Conservation (phyloP, 257 asterid genomes). For the Penstemon eatonii region DNA sequence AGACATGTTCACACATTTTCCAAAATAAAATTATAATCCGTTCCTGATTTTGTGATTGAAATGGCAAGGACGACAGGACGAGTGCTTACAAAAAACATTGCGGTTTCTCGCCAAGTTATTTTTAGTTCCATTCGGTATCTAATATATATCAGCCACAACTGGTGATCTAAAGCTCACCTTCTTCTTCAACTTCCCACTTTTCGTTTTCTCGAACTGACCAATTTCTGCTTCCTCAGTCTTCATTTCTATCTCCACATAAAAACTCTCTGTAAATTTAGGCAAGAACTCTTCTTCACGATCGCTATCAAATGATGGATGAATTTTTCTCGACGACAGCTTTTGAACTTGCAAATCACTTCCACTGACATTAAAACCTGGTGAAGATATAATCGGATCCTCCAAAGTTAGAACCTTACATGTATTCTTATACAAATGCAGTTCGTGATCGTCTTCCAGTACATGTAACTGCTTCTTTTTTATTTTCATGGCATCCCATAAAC, state of each 20-base stretch:
- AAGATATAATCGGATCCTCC: slow-evolving; percentile 43
- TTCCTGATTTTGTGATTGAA: no score
- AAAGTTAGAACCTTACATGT: slow-evolving; percentile 24
- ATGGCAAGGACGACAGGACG: no score
- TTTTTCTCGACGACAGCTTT: slow-evolving; percentile 26
- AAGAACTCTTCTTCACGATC: neutral
- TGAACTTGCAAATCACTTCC: neutral
- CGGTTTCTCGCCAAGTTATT: no score
- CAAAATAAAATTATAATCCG: no score
- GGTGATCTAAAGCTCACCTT: slow-evolving; percentile 48
- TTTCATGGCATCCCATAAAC: slow-evolving; percentile 30
- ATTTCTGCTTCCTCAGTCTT: slow-evolving; percentile 7
- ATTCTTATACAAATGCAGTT: neutral
- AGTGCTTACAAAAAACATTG: no score
- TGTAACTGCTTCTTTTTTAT: slow-evolving; percentile 21
- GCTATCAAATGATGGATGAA: slow-evolving; percentile 40
- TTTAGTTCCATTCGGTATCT: no score
- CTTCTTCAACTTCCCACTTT: slow-evolving; percentile 39
- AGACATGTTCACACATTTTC: no score
- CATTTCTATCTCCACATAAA: no score
- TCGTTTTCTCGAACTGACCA: slow-evolving; percentile 1
- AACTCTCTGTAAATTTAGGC: no score
- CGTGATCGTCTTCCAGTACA: slow-evolving; percentile 14
- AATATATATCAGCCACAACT: slow-evolving; percentile 39
- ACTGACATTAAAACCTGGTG: slow-evolving; percentile 28